Conservation (phyloP, 352 stramenopile species). For the Lagenidium sp. region DNA sequence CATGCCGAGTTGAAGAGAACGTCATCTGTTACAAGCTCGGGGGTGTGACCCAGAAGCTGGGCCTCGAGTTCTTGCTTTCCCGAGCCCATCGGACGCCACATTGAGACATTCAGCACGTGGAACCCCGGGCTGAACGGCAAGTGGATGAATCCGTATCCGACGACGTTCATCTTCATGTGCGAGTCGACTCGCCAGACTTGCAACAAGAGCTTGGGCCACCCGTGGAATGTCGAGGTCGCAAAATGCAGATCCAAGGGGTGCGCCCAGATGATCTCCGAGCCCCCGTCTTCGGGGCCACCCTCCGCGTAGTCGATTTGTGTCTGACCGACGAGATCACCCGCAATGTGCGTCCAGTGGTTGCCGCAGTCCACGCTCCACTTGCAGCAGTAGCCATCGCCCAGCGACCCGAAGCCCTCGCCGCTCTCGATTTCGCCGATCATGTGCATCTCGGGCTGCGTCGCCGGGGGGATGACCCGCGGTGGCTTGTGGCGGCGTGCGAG, state of each 20-base stretch:
- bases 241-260: slow-evolving; percentile 70
- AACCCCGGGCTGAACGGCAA: slow-evolving; percentile 45
- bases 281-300: slow-evolving; percentile 7
- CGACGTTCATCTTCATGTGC: slow-evolving; percentile 32
- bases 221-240: slow-evolving; percentile 35
- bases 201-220: slow-evolving; percentile 55
- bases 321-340: slow-evolving; percentile 45
- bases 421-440: slow-evolving; percentile 57
- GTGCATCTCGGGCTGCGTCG: slow-evolving; percentile 56
- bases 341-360: slow-evolving; percentile 41
- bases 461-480: slow-evolving; percentile 15
- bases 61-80: slow-evolving; percentile 38
- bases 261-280: slow-evolving; percentile 32
- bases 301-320: slow-evolving; percentile 52
- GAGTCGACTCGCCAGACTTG: slow-evolving; percentile 54
- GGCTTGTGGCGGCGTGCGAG: no score
- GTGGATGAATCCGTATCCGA: slow-evolving; percentile 50
- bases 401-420: slow-evolving; percentile 33
- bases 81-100: slow-evolving; percentile 56
- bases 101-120: slow-evolving; percentile 26
- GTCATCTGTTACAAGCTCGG: slow-evolving; percentile 46
- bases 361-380: slow-evolving; percentile 68
- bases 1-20: slow-evolving; percentile 45
- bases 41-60: slow-evolving; percentile 34
- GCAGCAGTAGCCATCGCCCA: slow-evolving; percentile 32